Percentiles rank a stretch among this genome's conserved stretches.
Conservation (phyloP, 768 basidiomycete genomes). For the Mrakia blollopis region DNA sequence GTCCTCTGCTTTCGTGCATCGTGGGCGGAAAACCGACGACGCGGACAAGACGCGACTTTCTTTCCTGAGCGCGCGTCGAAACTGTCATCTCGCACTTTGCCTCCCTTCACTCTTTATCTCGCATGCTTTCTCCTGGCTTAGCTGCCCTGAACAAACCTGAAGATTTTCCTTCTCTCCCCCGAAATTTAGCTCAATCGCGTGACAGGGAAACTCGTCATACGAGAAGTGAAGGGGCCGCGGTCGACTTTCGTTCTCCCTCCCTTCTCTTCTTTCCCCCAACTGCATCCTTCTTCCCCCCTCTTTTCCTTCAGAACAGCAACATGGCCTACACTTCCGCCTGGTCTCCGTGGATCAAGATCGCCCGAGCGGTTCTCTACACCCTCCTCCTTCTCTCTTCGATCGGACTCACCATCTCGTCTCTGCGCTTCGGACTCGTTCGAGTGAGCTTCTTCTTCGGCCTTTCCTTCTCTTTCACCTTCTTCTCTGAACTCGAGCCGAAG, state of each 20-base stretch:
- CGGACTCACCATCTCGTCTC: not conserved
- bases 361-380: not conserved
- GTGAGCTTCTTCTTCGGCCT: not conserved
- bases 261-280: not conserved
- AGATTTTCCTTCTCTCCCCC: no score
- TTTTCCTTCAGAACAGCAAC: not conserved
- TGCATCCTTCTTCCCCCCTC: not conserved
- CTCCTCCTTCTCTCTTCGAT: not conserved
- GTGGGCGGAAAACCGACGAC: no score
- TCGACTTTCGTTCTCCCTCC: not conserved
- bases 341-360: conserved; percentile 1
- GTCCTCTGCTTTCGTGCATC: no score
- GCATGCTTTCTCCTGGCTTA: no score
- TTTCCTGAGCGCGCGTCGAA: no score
- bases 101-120: no score
- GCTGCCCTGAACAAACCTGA: no score
- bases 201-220: no score
- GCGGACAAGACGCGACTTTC: no score
- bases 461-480: not conserved
- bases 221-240: not conserved
- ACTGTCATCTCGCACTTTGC: no score
- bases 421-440: not conserved
- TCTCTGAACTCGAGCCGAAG: not conserved
- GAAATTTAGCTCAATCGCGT: no score
- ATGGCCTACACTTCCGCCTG: not conserved